Percentiles rank a stretch among this genome's conserved stretches.
Conservation (phyloP, 2,329 filamentous ascomycete genomes). For the Decorospora gaudefroyi region DNA sequence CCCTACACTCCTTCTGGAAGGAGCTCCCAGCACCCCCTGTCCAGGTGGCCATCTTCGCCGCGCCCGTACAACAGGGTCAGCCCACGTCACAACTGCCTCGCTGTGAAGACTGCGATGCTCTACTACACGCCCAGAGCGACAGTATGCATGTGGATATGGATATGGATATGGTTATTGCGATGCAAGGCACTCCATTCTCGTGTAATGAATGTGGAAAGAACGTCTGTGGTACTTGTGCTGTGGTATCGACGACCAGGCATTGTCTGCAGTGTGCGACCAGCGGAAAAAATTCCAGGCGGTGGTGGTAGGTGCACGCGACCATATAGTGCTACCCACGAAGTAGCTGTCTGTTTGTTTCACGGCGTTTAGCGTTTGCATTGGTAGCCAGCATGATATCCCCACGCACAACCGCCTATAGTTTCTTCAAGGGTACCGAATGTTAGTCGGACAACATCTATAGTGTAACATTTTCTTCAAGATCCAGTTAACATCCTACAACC, state of each 20-base stretch:
- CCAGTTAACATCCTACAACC: too few species aligned
- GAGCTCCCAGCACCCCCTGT: slow-evolving; percentile 43
- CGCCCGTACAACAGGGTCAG: slow-evolving; percentile 17
- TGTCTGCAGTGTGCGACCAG: slow-evolving; percentile 51
- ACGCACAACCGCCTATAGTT: too few species aligned
- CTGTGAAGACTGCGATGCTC: slow-evolving; percentile 54
- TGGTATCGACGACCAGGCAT: slow-evolving; percentile 44
- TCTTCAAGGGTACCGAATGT: too few species aligned
- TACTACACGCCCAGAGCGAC: slow-evolving; percentile 35
- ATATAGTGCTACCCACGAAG: not conserved
- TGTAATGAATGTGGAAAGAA: slow-evolving; percentile 48
- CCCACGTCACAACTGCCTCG: slow-evolving; percentile 20
- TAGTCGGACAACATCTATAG: too few species aligned
- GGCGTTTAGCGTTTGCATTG: not conserved
- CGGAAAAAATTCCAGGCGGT: slow-evolving; percentile 17
- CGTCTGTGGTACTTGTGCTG: slow-evolving; percentile 52
- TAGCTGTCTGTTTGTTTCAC: not conserved
- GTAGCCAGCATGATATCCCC: slow-evolving; percentile 2
- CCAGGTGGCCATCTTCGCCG: slow-evolving; percentile 23
- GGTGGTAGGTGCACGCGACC: too few species aligned
- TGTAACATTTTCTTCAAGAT: too few species aligned
- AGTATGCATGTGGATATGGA: slow-evolving; percentile 50
- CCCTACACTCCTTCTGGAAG: slow-evolving; percentile 55
- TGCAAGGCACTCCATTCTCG: slow-evolving; percentile 37
- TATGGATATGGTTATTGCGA: too few species aligned